phyloP scores from a whole-genome alignment of 331 rosid genomes.

The Saraca asoca region DNA sequence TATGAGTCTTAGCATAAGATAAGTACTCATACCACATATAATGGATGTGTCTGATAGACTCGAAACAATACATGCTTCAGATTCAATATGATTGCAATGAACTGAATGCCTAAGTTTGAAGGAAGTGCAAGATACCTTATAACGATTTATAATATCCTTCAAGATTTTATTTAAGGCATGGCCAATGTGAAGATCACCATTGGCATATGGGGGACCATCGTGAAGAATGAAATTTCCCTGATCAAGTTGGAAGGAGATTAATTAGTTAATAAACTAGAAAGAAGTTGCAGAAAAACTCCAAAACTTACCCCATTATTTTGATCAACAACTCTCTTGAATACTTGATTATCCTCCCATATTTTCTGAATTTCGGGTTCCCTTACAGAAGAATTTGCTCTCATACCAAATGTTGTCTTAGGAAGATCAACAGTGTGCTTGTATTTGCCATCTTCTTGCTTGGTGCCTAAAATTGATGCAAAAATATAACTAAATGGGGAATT shows the following conservation, averaged over 20 bases:
- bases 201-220: constrained; percentile 98
- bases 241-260: constrained; percentile 37
- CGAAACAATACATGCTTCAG: constrained; percentile 13
- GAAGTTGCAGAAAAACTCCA: constrained; percentile 20
- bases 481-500: constrained; percentile 32
- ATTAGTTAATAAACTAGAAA: constrained; percentile 30
- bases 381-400: constrained; percentile 80
- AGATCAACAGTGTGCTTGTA: constrained; percentile 97
- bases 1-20: constrained; percentile 24
- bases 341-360: constrained; percentile 89
- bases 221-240: constrained; percentile 89
- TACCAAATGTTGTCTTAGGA: constrained; percentile 87
- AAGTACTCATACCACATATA: constrained; percentile 4
- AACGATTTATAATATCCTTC: constrained; percentile 94
- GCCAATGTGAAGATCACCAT: constrained; percentile 98
- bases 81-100: constrained; percentile 2
- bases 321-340: constrained; percentile 66
- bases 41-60: constrained; percentile 3
- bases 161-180: constrained; percentile 93
- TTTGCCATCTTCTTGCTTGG: constrained; percentile 79
- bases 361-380: constrained; percentile 97
- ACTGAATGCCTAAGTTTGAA: constrained; percentile 9
- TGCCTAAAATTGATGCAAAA: constrained; percentile 53
- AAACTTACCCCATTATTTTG: constrained; percentile 80
- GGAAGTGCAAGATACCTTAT: constrained; percentile 60